These are phyloP conservation scores for Solanum sejunctum DNA, from an alignment of 257 asterid genomes.

Conservation along the genomic window DNA sequence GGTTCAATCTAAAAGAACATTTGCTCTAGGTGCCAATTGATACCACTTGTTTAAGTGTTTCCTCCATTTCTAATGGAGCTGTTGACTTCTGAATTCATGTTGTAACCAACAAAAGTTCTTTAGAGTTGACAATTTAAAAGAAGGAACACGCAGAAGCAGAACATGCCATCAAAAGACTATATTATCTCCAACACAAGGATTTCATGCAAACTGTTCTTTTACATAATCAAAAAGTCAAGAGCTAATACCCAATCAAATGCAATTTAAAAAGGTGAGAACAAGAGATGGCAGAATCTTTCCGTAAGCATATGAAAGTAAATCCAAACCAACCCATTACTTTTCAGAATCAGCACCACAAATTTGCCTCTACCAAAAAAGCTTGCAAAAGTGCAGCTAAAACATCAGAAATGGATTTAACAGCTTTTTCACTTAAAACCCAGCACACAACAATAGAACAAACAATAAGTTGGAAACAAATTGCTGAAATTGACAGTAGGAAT, in stretches of 20 bases:
- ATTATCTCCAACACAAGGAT: neutral
- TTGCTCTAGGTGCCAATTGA: neutral
- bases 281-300: neutral
- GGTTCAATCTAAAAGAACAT: neutral
- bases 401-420: neutral
- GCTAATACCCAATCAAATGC: neutral
- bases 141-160: neutral
- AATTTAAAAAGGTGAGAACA: neutral
- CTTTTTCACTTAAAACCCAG: neutral
- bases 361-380: neutral
- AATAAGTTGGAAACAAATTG: neutral
- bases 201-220: neutral
- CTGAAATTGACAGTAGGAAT: neutral
- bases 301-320: neutral
- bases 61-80: neutral
- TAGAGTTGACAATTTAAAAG: neutral
- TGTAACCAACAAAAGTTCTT: neutral
- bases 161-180: neutral
- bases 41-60: neutral
- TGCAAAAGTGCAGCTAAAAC: neutral
- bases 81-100: neutral
- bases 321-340: neutral
- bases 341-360: neutral
- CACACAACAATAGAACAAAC: neutral
- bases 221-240: neutral